Evolutionary conservation across 202 grass and related monocot species (phyloP).

Genomic region (Brachypodium distachyon): DNA sequence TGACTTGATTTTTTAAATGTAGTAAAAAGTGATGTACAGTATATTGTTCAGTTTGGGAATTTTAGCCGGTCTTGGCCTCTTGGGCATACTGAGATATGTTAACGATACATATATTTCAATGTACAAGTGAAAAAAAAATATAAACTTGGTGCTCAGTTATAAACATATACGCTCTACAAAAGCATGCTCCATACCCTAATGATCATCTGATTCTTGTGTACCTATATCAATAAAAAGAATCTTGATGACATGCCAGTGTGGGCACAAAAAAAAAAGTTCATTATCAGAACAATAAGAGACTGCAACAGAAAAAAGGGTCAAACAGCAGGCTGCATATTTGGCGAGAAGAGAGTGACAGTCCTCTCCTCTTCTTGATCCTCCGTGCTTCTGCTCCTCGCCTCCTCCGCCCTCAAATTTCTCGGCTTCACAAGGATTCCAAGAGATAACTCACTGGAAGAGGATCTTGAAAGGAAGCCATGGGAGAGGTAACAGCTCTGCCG

Average conservation of each 20-base stretch:
- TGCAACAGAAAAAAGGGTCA: neutral
- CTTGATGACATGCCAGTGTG: neutral
- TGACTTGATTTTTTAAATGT: no score
- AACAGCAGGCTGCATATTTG: conserved; percentile 15
- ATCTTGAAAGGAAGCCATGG: neutral
- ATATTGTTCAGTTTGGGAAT: no score
- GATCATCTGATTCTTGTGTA: no score
- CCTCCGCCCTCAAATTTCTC: conserved; percentile 19
- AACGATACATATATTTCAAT: no score
- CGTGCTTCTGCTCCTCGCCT: neutral
- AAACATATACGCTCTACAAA: no score
- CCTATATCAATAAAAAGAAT: no score
- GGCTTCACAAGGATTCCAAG: neutral
- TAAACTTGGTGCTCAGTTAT: no score
- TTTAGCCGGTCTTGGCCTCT: no score
- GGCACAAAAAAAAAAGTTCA: neutral
- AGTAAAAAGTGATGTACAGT: no score
- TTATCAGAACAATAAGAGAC: conserved; percentile 15
- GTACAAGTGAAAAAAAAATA: no score
- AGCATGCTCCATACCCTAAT: no score
- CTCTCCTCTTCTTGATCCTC: conserved; percentile 2
- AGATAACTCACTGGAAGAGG: neutral
- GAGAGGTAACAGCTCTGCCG: conserved; percentile 2
- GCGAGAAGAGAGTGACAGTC: conserved; percentile 12
- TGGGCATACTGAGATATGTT: no score